These are phyloP conservation scores for Aureobasidium pullulans DNA, from an alignment of 2,329 filamentous ascomycete species.

Conservation along the genomic window DNA sequence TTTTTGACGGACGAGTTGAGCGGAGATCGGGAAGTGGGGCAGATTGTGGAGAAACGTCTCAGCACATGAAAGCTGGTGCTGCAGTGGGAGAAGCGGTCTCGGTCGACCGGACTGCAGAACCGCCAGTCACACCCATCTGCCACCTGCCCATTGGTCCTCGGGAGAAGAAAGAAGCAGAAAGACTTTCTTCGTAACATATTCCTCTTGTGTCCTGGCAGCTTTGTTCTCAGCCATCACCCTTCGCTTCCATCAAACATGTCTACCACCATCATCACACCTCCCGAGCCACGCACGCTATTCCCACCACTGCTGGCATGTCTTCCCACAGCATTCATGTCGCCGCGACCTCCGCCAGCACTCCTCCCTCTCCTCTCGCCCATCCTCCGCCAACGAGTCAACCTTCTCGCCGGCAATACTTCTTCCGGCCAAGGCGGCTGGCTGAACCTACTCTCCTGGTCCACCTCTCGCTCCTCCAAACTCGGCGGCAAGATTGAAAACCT, in stretches of 20 bases:
- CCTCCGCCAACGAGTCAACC: constrained; percentile 53
- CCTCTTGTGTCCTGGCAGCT: too few species aligned
- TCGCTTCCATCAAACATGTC: background rate
- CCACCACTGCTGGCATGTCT: constrained; percentile 58
- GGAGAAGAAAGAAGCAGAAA: too few species aligned
- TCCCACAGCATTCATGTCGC: constrained; percentile 52
- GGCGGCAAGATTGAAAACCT: constrained; percentile 55
- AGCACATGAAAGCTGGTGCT: too few species aligned
- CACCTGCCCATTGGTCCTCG: too few species aligned
- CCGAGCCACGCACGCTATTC: constrained; percentile 49
- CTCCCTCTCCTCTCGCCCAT: constrained; percentile 56
- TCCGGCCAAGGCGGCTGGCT: constrained; percentile 54
- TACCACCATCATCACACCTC: constrained; percentile 42
- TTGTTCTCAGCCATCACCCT: too few species aligned
- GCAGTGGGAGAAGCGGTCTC: too few species aligned
- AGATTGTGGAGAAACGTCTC: too few species aligned
- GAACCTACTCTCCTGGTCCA: constrained; percentile 62
- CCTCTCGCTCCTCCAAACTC: constrained; percentile 49
- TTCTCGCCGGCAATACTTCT: constrained; percentile 47
- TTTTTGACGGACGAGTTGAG: too few species aligned
- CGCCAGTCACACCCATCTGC: too few species aligned
- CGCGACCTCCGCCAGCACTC: constrained; percentile 52
- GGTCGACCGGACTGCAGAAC: too few species aligned
- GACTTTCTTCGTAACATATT: too few species aligned
- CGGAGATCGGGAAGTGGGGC: too few species aligned